Percentiles rank a stretch among this genome's conserved stretches.
Evolutionary conservation across 1,139 yeast genomes (phyloP).

Genomic region (Geotrichum australiense): DNA sequence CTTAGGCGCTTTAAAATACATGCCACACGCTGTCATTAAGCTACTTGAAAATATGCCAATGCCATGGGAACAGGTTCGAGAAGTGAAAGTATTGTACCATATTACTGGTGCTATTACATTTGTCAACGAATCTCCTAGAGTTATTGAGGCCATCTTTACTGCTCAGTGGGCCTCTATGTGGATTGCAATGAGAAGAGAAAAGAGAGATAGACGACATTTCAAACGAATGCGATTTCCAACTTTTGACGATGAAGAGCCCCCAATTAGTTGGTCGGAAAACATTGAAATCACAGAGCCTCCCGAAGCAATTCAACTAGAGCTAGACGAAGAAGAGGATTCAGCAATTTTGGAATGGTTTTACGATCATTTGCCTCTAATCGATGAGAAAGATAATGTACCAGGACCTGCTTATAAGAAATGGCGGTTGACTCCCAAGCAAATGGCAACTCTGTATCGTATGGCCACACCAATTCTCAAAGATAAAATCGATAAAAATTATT

Average conservation of each 20-base stretch:
- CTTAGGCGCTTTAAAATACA: conserved; percentile 82
- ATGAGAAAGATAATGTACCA: conserved; percentile 48
- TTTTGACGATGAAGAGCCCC: conserved; percentile 97
- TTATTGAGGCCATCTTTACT: conserved; percentile 80
- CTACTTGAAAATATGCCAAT: conserved; percentile 95
- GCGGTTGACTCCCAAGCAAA: conserved; percentile 53
- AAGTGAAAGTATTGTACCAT: conserved; percentile 84
- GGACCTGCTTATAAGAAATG: conserved; percentile 76
- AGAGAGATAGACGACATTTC: conserved; percentile 82
- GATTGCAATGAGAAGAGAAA: conserved; percentile 90
- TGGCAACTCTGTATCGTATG: conserved; percentile 60
- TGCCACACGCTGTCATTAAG: conserved; percentile 93
- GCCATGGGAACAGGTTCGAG: conserved; percentile 91
- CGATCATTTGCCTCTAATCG: conserved; percentile 67
- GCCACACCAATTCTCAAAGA: conserved; percentile 66
- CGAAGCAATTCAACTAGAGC: conserved; percentile 59
- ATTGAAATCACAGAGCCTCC: conserved; percentile 65
- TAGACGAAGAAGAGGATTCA: conserved; percentile 54
- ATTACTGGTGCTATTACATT: conserved; percentile 92
- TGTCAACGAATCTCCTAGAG: conserved; percentile 87
- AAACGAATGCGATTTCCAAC: conserved; percentile 92
- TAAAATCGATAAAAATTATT: conserved; percentile 48
- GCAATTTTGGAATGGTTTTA: conserved; percentile 70
- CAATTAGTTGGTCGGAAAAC: conserved; percentile 73
- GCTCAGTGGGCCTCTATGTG: conserved; percentile 97